These are phyloP conservation scores for Trypanosoma boissoni DNA, from an alignment of 208 protist genomes.

Conservation along the genomic window DNA sequence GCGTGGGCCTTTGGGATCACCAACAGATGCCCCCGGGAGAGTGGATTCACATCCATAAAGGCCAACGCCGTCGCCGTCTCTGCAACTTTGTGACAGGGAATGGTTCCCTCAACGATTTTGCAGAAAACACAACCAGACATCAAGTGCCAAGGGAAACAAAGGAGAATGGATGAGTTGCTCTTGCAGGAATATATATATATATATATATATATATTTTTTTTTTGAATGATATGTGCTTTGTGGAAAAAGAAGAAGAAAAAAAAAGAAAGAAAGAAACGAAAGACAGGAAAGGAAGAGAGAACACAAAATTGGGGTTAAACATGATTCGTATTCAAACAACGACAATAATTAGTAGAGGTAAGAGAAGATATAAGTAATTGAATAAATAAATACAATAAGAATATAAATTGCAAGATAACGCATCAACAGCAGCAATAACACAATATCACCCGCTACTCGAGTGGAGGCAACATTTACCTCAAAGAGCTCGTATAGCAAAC, in stretches of 20 bases:
- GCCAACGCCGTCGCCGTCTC: conserved; percentile 77
- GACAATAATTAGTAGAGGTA: not conserved
- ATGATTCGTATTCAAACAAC: not conserved
- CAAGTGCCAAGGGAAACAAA: not conserved
- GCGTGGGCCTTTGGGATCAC: conserved; percentile 85
- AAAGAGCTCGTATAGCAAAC: no score
- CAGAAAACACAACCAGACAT: conserved; percentile 82
- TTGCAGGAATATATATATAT: not conserved
- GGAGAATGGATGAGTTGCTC: no score
- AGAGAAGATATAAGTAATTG: not conserved
- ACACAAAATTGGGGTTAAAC: not conserved
- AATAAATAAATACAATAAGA: conserved; percentile 8
- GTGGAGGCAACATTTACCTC: no score
- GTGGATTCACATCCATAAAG: conserved; percentile 90
- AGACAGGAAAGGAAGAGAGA: not conserved
- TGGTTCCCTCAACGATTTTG: conserved; percentile 74
- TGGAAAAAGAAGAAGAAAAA: not conserved
- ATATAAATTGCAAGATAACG: no score
- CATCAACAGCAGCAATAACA: no score
- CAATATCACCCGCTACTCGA: no score
- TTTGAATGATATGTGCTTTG: not conserved
- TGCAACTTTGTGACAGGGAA: conserved; percentile 84
- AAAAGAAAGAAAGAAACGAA: not conserved
- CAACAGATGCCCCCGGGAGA: conserved; percentile 77
- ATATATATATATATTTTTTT: not conserved